Evolutionary conservation across 257 asterid genomes (phyloP).

Genomic region (Echites panduratus): DNA sequence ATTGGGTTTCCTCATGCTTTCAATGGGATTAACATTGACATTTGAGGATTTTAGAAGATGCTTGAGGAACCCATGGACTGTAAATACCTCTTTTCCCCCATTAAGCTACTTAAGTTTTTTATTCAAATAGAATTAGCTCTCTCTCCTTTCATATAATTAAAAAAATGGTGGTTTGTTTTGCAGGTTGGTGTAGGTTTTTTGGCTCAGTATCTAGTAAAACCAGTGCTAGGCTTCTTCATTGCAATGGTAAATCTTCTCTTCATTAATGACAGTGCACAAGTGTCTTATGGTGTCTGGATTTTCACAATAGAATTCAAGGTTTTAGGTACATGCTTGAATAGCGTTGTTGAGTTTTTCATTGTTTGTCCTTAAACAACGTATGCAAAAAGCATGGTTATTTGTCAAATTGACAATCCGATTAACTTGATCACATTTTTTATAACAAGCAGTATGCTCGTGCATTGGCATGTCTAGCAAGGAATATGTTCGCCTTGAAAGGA

Average conservation of each 20-base stretch:
- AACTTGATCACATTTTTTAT: background rate
- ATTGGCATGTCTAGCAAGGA: background rate
- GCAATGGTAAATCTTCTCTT: conserved; percentile 55
- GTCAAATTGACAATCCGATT: background rate
- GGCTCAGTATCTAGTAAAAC: conserved; percentile 86
- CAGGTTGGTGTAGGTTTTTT: conserved; percentile 96
- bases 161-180: conserved; percentile 11
- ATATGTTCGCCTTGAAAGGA: background rate
- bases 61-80: conserved; percentile 97
- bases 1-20: conserved; percentile 97
- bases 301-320: background rate
- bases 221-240: conserved; percentile 74
- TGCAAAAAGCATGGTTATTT: background rate
- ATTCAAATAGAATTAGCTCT: conserved; percentile 6
- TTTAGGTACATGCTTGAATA: background rate
- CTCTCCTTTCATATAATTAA: conserved; percentile 18
- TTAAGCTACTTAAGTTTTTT: conserved; percentile 6
- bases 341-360: background rate
- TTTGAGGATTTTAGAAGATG: conserved; percentile 91
- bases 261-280: background rate
- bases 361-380: background rate
- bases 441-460: background rate
- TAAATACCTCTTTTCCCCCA: conserved; percentile 31
- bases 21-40: conserved; percentile 92
- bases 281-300: background rate